A percentile compares a stretch with the other conserved stretches of the same genome.
phyloP scores from a whole-genome alignment of 2,329 filamentous ascomycete genomes.

The Hymenoscyphus salicellus region DNA sequence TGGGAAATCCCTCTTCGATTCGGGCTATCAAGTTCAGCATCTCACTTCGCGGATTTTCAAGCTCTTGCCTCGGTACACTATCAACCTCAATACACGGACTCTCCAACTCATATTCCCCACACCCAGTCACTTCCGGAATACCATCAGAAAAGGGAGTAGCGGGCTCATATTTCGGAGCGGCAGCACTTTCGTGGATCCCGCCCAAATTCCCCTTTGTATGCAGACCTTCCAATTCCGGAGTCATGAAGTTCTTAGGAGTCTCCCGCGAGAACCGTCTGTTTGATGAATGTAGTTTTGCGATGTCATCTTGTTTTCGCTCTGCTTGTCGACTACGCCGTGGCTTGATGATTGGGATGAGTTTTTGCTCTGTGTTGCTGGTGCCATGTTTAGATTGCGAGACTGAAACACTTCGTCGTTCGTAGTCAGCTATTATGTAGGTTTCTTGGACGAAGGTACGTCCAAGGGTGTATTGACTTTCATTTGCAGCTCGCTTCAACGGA shows the following conservation, averaged over 20 bases:
- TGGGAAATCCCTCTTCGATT: not conserved
- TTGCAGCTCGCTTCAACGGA: constrained; percentile 36
- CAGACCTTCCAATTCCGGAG: not conserved
- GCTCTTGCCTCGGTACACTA: not conserved
- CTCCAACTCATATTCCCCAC: not conserved
- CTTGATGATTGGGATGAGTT: constrained; percentile 1
- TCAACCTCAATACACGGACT: not conserved
- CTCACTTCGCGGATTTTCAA: not conserved
- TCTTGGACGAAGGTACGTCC: constrained; percentile 42
- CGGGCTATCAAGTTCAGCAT: not conserved
- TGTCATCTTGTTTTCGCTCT: not conserved
- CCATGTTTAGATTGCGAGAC: constrained; percentile 8
- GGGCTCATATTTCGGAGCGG: not conserved
- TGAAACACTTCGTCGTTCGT: constrained; percentile 3
- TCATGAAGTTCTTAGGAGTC: not conserved
- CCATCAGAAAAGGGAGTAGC: not conserved
- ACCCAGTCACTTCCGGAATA: not conserved
- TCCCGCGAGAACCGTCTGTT: not conserved
- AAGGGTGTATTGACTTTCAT: constrained; percentile 38
- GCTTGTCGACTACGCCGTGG: not conserved
- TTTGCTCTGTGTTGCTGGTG: not conserved
- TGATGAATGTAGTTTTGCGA: not conserved
- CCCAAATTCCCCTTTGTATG: not conserved
- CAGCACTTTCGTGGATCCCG: not conserved
- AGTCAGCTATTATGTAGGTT: constrained; percentile 26